These are phyloP conservation scores for Kuraishia cidri DNA, from an alignment of 805 yeast genomes.

Conservation along the genomic window DNA sequence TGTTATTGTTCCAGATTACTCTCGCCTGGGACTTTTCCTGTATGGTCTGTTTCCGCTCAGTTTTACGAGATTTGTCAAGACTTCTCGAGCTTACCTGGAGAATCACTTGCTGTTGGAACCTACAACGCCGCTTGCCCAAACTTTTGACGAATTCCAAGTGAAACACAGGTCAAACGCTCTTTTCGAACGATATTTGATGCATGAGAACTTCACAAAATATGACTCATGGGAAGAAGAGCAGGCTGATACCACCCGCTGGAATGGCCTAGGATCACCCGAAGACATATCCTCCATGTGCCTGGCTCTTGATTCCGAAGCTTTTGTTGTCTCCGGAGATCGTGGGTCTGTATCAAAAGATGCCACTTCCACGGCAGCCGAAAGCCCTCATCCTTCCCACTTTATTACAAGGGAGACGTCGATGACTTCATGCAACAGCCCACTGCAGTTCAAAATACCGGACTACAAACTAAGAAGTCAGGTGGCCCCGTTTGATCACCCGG, in stretches of 20 bases:
- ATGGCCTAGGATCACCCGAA: conserved; percentile 20
- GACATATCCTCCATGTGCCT: conserved; percentile 25
- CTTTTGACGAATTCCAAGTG: conserved; percentile 10
- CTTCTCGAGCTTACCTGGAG: conserved; percentile 27
- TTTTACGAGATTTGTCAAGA: conserved; percentile 29
- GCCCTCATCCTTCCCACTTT: too few species aligned
- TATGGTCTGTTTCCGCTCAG: conserved; percentile 53
- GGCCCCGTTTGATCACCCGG: background rate
- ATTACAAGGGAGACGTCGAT: too few species aligned
- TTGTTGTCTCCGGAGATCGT: conserved; percentile 3
- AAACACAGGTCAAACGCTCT: conserved; percentile 16
- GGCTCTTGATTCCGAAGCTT: conserved; percentile 9
- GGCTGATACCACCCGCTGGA: conserved; percentile 17
- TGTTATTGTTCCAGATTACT: conserved; percentile 15
- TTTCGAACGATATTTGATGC: conserved; percentile 28
- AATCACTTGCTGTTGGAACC: conserved; percentile 3
- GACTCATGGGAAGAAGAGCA: conserved; percentile 24
- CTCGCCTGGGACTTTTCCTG: conserved; percentile 33
- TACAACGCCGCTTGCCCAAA: background rate
- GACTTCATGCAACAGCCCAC: too few species aligned
- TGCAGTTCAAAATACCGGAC: background rate
- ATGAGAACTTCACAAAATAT: conserved; percentile 33
- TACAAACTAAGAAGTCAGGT: background rate
- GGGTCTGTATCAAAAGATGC: too few species aligned
- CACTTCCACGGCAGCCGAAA: too few species aligned